Percentiles rank a stretch among this genome's conserved stretches.
phyloP scores from a whole-genome alignment of 331 rosid genomes.

The Malus hybrid region DNA sequence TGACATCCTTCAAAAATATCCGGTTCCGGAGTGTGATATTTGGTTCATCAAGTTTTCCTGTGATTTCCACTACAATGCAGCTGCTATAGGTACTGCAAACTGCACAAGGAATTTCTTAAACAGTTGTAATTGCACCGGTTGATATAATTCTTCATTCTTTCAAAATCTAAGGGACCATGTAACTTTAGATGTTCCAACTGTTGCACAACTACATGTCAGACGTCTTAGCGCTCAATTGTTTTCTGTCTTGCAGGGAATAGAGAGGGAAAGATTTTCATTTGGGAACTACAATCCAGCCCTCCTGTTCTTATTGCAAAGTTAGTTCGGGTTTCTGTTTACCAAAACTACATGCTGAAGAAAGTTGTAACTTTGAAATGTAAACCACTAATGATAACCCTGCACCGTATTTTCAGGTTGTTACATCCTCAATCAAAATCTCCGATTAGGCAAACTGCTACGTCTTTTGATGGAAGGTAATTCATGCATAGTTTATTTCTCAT shows the following conservation, averaged over 20 bases:
- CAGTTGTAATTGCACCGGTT: not conserved
- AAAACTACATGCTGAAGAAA: not conserved
- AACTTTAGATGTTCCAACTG: not conserved
- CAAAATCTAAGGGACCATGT: not conserved
- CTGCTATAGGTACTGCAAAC: conserved; percentile 59
- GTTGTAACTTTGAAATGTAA: not conserved
- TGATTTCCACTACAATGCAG: conserved; percentile 71
- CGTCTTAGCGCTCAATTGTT: not conserved
- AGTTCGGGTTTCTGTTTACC: conserved; percentile 7
- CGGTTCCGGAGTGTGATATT: conserved; percentile 90
- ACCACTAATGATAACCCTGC: conserved; percentile 2
- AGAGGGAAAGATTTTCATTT: conserved; percentile 79
- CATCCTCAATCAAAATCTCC: conserved; percentile 86
- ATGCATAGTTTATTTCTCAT: not conserved
- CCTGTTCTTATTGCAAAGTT: conserved; percentile 75
- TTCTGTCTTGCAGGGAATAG: conserved; percentile 58
- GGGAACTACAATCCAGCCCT: conserved; percentile 96
- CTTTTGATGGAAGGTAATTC: conserved; percentile 84
- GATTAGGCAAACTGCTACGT: conserved; percentile 89
- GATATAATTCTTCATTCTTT: not conserved
- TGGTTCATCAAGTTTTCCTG: conserved; percentile 98
- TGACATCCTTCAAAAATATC: conserved; percentile 94
- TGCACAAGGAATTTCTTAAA: not conserved
- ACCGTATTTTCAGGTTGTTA: conserved; percentile 46
- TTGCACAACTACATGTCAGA: not conserved